Base-by-base conservation (phyloP, 2,329 filamentous ascomycete species). In the Massarina eburnea region DNA sequence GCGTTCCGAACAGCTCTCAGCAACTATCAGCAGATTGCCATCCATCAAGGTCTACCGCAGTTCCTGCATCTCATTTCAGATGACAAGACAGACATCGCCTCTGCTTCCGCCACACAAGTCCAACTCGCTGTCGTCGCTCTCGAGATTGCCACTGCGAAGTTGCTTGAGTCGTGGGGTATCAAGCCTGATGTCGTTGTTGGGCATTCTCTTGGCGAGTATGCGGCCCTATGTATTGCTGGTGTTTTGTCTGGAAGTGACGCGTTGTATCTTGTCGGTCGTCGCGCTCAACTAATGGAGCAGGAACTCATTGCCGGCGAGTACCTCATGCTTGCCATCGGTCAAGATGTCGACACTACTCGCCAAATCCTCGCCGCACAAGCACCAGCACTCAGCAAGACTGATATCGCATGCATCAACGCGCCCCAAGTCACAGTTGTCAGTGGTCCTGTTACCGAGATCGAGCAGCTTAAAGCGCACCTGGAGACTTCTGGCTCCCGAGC, bases 201-300 rank as follows among this genome's bases (percentile, higher is more conserved):
- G 8, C 61, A 62, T 36, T 58, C 61, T 39, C 55, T 74, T 4
- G 71, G 71, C 12, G 69, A 73, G 43, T 73, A 72, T 43, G 66
- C 68, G 2, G 71, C 71, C 0, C 40, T 73, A 2, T 43, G 59
- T 37, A 52, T 57, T 3, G 62, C 69, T 15, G 69, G 66, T 3
- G 68, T 72, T 1, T 29, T 73, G 2, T 57, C 63, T 5, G 57
- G 42, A 2, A 48, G 21, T n/a, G 67, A 69, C 27, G 54, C 63
- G 1, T 54, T 74, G 1, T 66, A 46, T 47, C 51, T 74, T 0
- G 68, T 71, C 4, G 70, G 62, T 8, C 35, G 17, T 1, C 41
- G 46, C 3, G 46, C 46, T 8, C 5, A n/a, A 5, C 46, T 71
- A 21, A 44, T 66, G 9, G 15, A 46, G 33, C 30, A 54, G 12